Evolutionary conservation across 2,329 filamentous ascomycete genomes (phyloP).

Genomic region (Hypoxylon rubiginosum): DNA sequence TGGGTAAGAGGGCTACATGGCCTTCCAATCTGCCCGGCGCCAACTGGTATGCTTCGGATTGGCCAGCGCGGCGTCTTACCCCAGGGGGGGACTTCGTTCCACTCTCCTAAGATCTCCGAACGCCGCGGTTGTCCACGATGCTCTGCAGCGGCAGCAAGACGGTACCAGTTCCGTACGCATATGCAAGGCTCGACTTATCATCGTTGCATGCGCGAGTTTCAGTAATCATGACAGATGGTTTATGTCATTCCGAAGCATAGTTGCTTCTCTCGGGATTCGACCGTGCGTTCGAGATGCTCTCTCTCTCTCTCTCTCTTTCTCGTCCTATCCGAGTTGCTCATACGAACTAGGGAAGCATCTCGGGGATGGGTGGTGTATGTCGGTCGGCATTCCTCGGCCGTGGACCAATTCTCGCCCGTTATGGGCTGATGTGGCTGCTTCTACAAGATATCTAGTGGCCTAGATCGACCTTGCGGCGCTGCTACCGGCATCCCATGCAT

Average conservation of each 20-base stretch:
- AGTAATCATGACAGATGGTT: conserved; percentile 38
- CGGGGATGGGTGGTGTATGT: conserved; percentile 20
- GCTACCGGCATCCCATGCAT: conserved; percentile 29
- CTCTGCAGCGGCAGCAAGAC: conserved; percentile 27
- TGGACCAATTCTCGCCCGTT: conserved; percentile 32
- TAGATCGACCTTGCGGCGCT: conserved; percentile 33
- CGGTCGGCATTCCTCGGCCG: conserved; percentile 18
- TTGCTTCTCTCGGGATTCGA: conserved; percentile 23
- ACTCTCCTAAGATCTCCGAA: conserved; percentile 36
- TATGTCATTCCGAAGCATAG: conserved; percentile 33
- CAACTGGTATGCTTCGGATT: conserved; percentile 19
- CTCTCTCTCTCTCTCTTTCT: too few species aligned
- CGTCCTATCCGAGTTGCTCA: conserved; percentile 12
- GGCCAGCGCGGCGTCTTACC: conserved; percentile 24
- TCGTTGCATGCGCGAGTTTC: conserved; percentile 31
- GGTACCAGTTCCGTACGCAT: conserved; percentile 30
- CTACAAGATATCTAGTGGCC: conserved; percentile 37
- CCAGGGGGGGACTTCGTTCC: conserved; percentile 10
- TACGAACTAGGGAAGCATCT: conserved; percentile 12
- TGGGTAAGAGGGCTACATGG: conserved; percentile 19
- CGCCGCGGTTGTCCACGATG: conserved; percentile 28
- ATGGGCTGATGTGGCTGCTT: conserved; percentile 50
- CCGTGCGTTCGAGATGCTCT: neutral
- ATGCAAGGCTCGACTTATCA: conserved; percentile 28
- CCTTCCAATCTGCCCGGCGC: conserved; percentile 18